Base-by-base conservation (phyloP, 1,284 basidiomycete species). In the Ganoderma lingzhi region DNA sequence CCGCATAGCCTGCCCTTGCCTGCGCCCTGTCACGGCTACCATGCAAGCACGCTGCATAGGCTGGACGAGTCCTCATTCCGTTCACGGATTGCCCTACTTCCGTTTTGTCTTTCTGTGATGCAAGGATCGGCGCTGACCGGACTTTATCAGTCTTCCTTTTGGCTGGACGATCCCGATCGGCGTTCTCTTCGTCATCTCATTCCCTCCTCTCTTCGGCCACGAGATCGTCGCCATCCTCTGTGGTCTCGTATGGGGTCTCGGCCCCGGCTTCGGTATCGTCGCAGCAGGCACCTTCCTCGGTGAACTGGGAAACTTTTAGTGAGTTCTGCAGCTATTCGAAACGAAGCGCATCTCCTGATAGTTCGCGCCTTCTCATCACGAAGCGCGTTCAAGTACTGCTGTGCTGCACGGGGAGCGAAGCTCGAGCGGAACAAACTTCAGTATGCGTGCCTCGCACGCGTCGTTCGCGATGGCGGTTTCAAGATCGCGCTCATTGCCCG, bases 151-250 rank as follows among this genome's bases (percentile, higher is more conserved):
- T 45, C 71, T 81, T 17, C 78, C 78, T 1, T 79, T 71, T 53
- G 95, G 96, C 23, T 97, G 91, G 91, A 79, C 92, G 19, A 94
- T 97, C 56, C 95, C 96, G 1, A 94, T 96, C 62, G 93, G 82
- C 58, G 84, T 95, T 63, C 83, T 94, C 35, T 92, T 95, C 76
- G 83, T 95, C 72, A 88, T 95, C 48, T 93, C 92, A 0, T 92
- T 93, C 79, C 92, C 92, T 71, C 92, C 91, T 1, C 83, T 93
- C 14, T 93, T 93, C 73, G 92, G 92, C 6, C 91, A 93, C 72
- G 93, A 94, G 82, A 91, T 94, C 71, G 86, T 94, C 35, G 90
- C 88, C 8, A 85, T 94, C 48, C 81, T 94, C 10, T 91, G 89
- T 75, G 93, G 93, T n/a, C 79, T 94, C n/a, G 90, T 93, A 0